These are phyloP conservation scores for Gossypioides kirkii DNA, from an alignment of 345 rosid species.

Conservation along the genomic window DNA sequence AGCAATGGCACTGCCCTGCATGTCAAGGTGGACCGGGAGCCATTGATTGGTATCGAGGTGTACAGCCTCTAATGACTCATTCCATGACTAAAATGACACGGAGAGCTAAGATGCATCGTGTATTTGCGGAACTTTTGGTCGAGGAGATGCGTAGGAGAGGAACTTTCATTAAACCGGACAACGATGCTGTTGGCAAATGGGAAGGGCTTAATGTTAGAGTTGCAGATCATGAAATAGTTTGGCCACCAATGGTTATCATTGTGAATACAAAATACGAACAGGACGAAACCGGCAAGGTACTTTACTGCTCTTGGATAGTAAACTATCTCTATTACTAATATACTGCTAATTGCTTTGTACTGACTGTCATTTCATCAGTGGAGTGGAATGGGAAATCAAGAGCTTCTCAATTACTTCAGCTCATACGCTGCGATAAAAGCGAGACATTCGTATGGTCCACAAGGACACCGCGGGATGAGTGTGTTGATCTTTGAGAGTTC, in stretches of 20 bases:
- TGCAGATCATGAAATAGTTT: slow-evolving; percentile 28
- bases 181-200: slow-evolving; percentile 37
- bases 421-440: slow-evolving; percentile 34
- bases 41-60: slow-evolving; percentile 41
- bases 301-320: neutral
- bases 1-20: slow-evolving; percentile 47
- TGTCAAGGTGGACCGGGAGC: slow-evolving; percentile 47
- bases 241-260: slow-evolving; percentile 38
- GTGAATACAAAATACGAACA: slow-evolving; percentile 39
- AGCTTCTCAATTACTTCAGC: slow-evolving; percentile 36
- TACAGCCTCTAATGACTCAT: slow-evolving; percentile 34
- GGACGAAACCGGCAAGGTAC: slow-evolving; percentile 38
- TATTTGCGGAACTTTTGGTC: slow-evolving; percentile 35
- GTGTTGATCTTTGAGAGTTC: slow-evolving; percentile 38
- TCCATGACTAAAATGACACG: slow-evolving; percentile 31
- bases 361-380: slow-evolving; percentile 22
- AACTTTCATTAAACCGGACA: slow-evolving; percentile 25
- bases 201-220: slow-evolving; percentile 29
- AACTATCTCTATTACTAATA: neutral
- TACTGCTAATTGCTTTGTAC: slow-evolving; percentile 2
- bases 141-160: slow-evolving; percentile 41
- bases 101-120: slow-evolving; percentile 36
- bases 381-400: slow-evolving; percentile 48
- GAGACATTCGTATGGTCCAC: slow-evolving; percentile 44
- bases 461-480: slow-evolving; percentile 46